Percentiles rank a stretch among this genome's conserved stretches.
phyloP scores from a whole-genome alignment of 306 rosid genomes.

The Urtica urens region DNA sequence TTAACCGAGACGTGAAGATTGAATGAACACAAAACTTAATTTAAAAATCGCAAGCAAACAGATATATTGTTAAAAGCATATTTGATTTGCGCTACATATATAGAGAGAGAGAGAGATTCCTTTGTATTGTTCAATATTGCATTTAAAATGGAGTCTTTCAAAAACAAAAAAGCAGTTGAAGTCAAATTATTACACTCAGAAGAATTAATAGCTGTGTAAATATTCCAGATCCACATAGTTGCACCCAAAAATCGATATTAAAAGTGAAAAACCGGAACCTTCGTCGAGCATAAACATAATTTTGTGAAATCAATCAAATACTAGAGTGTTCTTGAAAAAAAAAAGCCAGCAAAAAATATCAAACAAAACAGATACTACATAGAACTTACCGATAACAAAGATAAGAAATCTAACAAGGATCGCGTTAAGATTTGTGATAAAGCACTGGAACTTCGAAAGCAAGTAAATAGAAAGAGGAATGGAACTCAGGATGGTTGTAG shows the following conservation, averaged over 20 bases:
- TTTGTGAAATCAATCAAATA: slow-evolving; percentile 2
- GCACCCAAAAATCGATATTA: not conserved
- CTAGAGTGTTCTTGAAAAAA: not conserved
- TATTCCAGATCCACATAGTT: slow-evolving; percentile 6
- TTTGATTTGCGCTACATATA: too few relatives aligned
- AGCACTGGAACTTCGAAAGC: slow-evolving; percentile 8
- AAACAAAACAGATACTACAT: not conserved
- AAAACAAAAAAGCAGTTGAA: too few relatives aligned
- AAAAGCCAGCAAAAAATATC: not conserved
- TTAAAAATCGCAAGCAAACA: too few relatives aligned
- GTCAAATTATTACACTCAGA: too few relatives aligned
- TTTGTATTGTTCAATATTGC: too few relatives aligned
- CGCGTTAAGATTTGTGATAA: not conserved
- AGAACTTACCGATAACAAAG: slow-evolving; percentile 5
- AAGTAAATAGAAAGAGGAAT: not conserved
- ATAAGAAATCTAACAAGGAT: not conserved
- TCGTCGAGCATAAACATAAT: slow-evolving; percentile 6
- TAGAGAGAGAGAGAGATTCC: too few relatives aligned
- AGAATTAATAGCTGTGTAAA: not conserved
- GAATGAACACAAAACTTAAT: too few relatives aligned
- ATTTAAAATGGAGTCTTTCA: too few relatives aligned
- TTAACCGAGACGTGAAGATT: too few relatives aligned
- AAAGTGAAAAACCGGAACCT: not conserved
- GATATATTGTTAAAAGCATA: not conserved
- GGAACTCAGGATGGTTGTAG: not conserved